A percentile compares a stretch with the other conserved stretches of the same genome.
Conservation (phyloP, 2,329 filamentous ascomycete species). For the Ambrosiella cleistominuta region DNA sequence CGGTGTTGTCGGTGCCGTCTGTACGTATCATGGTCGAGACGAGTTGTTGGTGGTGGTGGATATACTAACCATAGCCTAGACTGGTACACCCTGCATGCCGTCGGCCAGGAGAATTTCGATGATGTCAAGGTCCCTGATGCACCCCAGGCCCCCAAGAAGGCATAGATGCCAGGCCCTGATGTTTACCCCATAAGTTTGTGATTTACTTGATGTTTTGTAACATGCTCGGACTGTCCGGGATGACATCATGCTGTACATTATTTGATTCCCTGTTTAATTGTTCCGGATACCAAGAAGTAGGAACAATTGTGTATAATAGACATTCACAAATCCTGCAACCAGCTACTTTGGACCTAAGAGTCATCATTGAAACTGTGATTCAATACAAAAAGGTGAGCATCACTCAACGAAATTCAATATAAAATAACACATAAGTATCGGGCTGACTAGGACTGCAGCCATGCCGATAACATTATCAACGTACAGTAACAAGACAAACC, state of each 20-base stretch:
- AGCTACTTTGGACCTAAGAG: too few species aligned
- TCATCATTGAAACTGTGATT: background rate
- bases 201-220: too few species aligned
- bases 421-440: background rate
- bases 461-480: too few species aligned
- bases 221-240: background rate
- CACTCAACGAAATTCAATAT: background rate
- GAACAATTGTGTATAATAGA: background rate
- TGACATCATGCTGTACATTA: background rate
- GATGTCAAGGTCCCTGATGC: slow-evolving; percentile 79
- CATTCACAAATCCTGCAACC: background rate
- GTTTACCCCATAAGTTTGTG: too few species aligned
- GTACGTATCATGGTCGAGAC: slow-evolving; percentile 38
- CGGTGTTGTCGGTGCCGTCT: slow-evolving; percentile 64
- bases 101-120: slow-evolving; percentile 92
- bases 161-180: background rate
- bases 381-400: background rate
- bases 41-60: background rate
- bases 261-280: background rate
- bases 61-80: slow-evolving; percentile 22
- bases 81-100: slow-evolving; percentile 53
- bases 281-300: background rate
- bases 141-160: slow-evolving; percentile 22
- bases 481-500: background rate
- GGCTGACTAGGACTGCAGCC: too few species aligned